Evolutionary conservation across 495 filamentous ascomycete species (phyloP), one percentile per base, ranked within the genome.

Genomic region (Trichoderma asperelloides): DNA sequence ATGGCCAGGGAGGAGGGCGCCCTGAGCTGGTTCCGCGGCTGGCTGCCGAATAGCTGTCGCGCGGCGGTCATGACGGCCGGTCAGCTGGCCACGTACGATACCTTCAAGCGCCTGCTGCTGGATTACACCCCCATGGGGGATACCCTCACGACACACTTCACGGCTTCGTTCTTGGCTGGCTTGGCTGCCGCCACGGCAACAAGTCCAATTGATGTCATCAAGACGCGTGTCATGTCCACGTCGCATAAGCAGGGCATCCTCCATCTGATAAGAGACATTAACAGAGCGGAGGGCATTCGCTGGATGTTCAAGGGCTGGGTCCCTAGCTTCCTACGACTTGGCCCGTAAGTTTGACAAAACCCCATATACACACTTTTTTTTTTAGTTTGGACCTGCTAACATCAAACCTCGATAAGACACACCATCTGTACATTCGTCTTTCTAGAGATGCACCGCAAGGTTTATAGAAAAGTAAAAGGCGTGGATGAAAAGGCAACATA

Each of bases 281-380:
- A 87, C 69, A 85, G 82, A 69, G 84, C 86, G 65, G 93, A 98
- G 75, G 94, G 94, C 33, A 75, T 91, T 60, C 75, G 80, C 68
- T 98, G 95, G 95, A 91, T 93, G 85, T 98, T 97, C 78, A 88
- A 89, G 73, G 95, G 95, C n/a, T 98, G 95, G 95, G 89, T 96
- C 57, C 95, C 95, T 12, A 95, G 91, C 72, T 98, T 98, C 75
- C 87, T 97, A 67, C 84, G 95, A n/a, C 73, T 98, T 67, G 96
- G 86, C 68, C 86, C 84, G 81, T 83, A 75, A 74, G 81, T 80
- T 68, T 21, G 47, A 51, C n/a, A 3, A 51, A 47, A 51, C 3
- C 18, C 16, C 47, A 7, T 37, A 37, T 23, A 51, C 47, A 1
- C 47, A 18, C 4, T 39, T 67, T 23, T 60, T 66, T 3, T 49